A percentile compares a stretch with the other conserved stretches of the same genome.
Conservation (phyloP, 768 basidiomycete genomes). For the Pulveroboletus sp. region DNA sequence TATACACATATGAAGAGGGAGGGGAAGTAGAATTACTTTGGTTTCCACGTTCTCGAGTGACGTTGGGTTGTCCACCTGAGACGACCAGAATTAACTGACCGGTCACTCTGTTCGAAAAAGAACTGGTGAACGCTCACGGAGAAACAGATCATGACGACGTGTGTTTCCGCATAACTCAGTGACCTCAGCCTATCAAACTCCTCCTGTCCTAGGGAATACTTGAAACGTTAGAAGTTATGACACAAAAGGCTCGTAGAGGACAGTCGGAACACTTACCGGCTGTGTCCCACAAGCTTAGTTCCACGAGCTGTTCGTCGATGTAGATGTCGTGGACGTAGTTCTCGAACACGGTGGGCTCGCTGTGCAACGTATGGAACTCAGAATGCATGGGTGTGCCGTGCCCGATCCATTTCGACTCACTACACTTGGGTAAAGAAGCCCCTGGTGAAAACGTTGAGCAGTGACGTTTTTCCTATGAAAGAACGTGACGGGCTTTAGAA, state of each 20-base stretch:
- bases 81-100: neutral
- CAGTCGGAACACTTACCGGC: constrained; percentile 56
- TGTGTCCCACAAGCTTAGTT: constrained; percentile 96
- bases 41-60: constrained; percentile 94
- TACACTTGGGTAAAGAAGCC: constrained; percentile 96
- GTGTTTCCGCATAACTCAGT: constrained; percentile 94
- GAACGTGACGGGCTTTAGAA: constrained; percentile 10
- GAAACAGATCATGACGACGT: constrained; percentile 95
- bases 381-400: neutral
- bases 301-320: constrained; percentile 83
- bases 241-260: neutral
- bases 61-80: constrained; percentile 86
- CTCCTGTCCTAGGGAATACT: constrained; percentile 69
- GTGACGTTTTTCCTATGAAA: constrained; percentile 67
- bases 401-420: constrained; percentile 41
- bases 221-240: constrained; percentile 30
- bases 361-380: constrained; percentile 24
- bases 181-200: constrained; percentile 93
- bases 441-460: constrained; percentile 82
- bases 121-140: constrained; percentile 51
- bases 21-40: constrained; percentile 48
- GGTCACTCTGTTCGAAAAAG: neutral
- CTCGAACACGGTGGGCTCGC: constrained; percentile 94
- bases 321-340: constrained; percentile 91
- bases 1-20: neutral